Percentiles rank a stretch among this genome's conserved stretches.
Evolutionary conservation across 306 rosid genomes (phyloP).

Genomic region (Carpinus viminea): DNA sequence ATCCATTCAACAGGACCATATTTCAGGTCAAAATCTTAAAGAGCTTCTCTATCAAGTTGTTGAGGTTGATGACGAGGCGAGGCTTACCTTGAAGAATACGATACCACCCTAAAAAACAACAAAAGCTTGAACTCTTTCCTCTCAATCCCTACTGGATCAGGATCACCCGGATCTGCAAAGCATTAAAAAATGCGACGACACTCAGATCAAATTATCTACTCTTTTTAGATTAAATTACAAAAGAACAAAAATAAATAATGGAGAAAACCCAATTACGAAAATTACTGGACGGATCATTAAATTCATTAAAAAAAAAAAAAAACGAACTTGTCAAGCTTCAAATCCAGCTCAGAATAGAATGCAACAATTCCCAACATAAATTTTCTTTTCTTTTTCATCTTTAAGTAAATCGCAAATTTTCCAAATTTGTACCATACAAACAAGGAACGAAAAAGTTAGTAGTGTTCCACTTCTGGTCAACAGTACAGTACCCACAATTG

Average conservation of each 20-base stretch:
- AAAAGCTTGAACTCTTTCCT: constrained; percentile 27
- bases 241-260: neutral
- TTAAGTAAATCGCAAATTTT: neutral
- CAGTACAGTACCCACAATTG: neutral
- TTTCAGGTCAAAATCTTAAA: constrained; percentile 29
- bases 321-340: constrained; percentile 17
- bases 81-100: constrained; percentile 27
- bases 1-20: constrained; percentile 25
- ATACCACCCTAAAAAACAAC: constrained; percentile 9
- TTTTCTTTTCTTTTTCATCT: neutral
- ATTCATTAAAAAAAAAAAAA: neutral
- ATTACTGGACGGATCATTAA: constrained; percentile 25
- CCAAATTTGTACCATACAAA: neutral
- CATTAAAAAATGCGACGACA: constrained; percentile 5
- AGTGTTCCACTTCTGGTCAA: neutral
- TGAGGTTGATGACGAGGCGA: constrained; percentile 19
- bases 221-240: neutral
- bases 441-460: neutral
- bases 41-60: constrained; percentile 18
- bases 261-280: neutral
- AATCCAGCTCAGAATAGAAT: constrained; percentile 6
- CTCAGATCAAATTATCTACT: constrained; percentile 25
- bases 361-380: constrained; percentile 3
- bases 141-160: constrained; percentile 23
- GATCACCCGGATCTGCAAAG: constrained; percentile 53